These are phyloP conservation scores for Neocucurbitaria cava DNA, from an alignment of 2,329 filamentous ascomycete genomes.

Conservation along the genomic window DNA sequence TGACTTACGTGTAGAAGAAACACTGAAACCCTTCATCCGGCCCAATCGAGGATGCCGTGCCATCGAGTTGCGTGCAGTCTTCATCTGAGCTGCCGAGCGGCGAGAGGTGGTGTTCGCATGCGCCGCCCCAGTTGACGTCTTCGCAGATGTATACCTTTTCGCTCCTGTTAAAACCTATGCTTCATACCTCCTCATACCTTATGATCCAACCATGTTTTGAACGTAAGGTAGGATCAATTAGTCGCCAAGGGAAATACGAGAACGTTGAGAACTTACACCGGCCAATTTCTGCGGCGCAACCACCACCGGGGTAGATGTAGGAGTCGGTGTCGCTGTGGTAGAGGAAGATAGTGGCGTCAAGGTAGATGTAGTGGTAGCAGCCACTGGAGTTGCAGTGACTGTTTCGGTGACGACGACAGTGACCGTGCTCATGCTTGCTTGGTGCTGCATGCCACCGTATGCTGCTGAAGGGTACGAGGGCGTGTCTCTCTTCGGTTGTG, in stretches of 20 bases:
- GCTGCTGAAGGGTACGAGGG: neutral
- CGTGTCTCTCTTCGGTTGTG: neutral
- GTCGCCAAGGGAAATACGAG: too few species aligned
- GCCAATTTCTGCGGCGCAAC: neutral
- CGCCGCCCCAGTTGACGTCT: conserved; percentile 29
- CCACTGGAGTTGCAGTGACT: conserved; percentile 4
- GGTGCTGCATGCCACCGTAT: neutral
- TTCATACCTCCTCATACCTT: too few species aligned
- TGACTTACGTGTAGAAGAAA: conserved; percentile 39
- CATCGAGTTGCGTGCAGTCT: conserved; percentile 26
- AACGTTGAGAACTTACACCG: conserved; percentile 4
- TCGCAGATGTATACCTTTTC: conserved; percentile 41
- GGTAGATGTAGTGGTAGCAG: neutral
- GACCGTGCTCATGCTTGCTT: neutral
- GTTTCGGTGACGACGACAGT: neutral
- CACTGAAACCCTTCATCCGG: conserved; percentile 34
- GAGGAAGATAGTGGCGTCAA: neutral
- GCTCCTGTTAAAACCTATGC: too few species aligned
- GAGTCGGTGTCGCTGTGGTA: neutral
- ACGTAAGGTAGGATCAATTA: too few species aligned
- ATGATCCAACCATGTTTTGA: too few species aligned
- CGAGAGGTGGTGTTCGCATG: conserved; percentile 18
- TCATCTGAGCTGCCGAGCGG: conserved; percentile 16
- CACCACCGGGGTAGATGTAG: neutral
- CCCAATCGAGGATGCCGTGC: conserved; percentile 22